Percentiles rank a stretch among this genome's conserved stretches.
phyloP scores from a whole-genome alignment of 2,329 filamentous ascomycete species.

The Neonectria ditissima region DNA sequence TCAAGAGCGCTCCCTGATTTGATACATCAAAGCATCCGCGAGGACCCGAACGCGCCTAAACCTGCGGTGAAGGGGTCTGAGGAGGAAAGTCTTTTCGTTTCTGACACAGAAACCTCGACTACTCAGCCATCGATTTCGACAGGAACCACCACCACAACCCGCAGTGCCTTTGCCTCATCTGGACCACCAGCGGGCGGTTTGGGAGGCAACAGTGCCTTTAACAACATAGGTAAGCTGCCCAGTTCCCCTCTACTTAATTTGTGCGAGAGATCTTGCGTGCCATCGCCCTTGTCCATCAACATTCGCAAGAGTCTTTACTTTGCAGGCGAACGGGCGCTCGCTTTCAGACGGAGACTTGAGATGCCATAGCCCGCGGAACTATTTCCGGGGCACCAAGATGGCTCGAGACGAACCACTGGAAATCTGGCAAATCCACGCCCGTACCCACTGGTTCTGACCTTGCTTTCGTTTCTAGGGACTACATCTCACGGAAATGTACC shows the following conservation, averaged over 20 bases:
- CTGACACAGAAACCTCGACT: constrained; percentile 26
- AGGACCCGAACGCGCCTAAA: constrained; percentile 45
- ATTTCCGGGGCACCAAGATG: constrained; percentile 32
- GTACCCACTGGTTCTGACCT: constrained; percentile 46
- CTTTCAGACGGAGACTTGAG: constrained; percentile 45
- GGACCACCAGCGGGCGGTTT: constrained; percentile 15
- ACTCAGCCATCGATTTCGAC: constrained; percentile 16
- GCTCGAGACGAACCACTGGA: constrained; percentile 46
- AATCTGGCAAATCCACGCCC: constrained; percentile 43
- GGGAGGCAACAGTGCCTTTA: constrained; percentile 25
- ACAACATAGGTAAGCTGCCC: constrained; percentile 42
- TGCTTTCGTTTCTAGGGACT: constrained; percentile 45
- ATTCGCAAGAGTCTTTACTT: constrained; percentile 26
- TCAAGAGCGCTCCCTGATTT: constrained; percentile 63
- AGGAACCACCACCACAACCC: constrained; percentile 24
- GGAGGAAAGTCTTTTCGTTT: constrained; percentile 49
- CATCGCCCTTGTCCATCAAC: constrained; percentile 27
- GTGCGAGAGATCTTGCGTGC: constrained; percentile 41
- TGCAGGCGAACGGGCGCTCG: constrained; percentile 39
- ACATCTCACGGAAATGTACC: constrained; percentile 37
- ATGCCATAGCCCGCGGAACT: constrained; percentile 37
- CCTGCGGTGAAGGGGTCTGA: constrained; percentile 26
- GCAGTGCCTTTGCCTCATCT: constrained; percentile 32
- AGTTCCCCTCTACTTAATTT: constrained; percentile 34
- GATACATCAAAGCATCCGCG: constrained; percentile 67